A percentile compares a stretch with the other conserved stretches of the same genome.
These are phyloP conservation scores for Talaromyces nanjingensis DNA, from an alignment of 495 filamentous ascomycete genomes.

Conservation along the genomic window DNA sequence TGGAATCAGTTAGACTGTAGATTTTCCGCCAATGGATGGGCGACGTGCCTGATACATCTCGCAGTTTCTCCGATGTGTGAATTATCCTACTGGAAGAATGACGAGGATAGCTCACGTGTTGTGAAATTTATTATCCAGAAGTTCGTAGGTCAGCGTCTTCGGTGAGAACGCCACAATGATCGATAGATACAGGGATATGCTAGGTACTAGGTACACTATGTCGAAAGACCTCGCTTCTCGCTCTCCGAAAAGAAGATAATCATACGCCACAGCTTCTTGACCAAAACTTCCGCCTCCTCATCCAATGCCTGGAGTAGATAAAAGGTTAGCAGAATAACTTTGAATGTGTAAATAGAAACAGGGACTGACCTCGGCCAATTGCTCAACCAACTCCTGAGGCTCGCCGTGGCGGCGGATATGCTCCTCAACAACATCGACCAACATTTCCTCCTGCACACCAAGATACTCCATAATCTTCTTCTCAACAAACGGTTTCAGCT, in stretches of 20 bases:
- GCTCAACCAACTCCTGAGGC: conserved; percentile 75
- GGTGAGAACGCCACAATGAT: neutral
- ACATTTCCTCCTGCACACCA: conserved; percentile 91
- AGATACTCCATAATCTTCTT: conserved; percentile 97
- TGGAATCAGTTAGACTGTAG: neutral
- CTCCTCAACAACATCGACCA: conserved; percentile 88
- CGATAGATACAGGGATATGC: neutral
- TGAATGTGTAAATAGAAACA: conserved; percentile 4
- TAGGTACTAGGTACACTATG: neutral
- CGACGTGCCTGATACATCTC: neutral
- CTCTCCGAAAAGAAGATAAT: conserved; percentile 96
- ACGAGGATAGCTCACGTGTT: neutral
- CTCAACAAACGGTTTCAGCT: conserved; percentile 91
- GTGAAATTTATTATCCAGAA: neutral
- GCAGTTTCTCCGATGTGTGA: conserved; percentile 16
- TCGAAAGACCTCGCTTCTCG: conserved; percentile 80
- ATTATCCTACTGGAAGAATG: neutral
- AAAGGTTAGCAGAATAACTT: conserved; percentile 24
- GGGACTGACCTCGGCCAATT: conserved; percentile 68
- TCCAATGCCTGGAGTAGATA: conserved; percentile 61
- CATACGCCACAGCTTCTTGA: conserved; percentile 98
- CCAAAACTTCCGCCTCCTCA: conserved; percentile 88
- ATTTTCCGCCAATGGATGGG: neutral
- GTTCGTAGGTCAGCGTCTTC: neutral
- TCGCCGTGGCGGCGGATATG: conserved; percentile 71